Evolutionary conservation across 2,329 filamentous ascomycete species (phyloP).

Genomic region (Coleophoma cylindrospora): DNA sequence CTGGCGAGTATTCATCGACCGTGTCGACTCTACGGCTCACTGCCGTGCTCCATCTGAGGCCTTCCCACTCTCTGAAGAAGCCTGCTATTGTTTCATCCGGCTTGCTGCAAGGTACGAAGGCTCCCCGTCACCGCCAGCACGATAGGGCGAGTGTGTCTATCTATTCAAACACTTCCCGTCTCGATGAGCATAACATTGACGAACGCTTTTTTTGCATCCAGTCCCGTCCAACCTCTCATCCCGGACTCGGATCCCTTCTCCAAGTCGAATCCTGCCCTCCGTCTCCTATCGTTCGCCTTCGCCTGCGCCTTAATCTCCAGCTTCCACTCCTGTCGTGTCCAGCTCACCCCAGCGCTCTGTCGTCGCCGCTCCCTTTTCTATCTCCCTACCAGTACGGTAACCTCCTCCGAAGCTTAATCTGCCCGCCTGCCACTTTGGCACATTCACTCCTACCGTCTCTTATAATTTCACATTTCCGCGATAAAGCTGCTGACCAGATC

Average conservation of each 20-base stretch:
- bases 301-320: not conserved
- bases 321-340: not conserved
- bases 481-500: not conserved
- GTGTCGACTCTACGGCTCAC: not conserved
- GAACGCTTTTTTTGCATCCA: not conserved
- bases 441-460: no score
- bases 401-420: not conserved
- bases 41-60: not conserved
- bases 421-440: not conserved
- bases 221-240: no score
- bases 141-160: no score
- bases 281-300: no score
- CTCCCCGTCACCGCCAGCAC: not conserved
- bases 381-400: not conserved
- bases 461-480: not conserved
- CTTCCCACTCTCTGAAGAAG: not conserved
- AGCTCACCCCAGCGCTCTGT: not conserved
- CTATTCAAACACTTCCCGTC: not conserved
- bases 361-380: not conserved
- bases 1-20: not conserved
- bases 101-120: constrained; percentile 1
- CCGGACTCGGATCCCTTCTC: not conserved
- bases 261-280: not conserved
- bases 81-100: not conserved
- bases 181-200: not conserved